Conservation (phyloP, 805 yeast species). For the Metschnikowia similis region DNA sequence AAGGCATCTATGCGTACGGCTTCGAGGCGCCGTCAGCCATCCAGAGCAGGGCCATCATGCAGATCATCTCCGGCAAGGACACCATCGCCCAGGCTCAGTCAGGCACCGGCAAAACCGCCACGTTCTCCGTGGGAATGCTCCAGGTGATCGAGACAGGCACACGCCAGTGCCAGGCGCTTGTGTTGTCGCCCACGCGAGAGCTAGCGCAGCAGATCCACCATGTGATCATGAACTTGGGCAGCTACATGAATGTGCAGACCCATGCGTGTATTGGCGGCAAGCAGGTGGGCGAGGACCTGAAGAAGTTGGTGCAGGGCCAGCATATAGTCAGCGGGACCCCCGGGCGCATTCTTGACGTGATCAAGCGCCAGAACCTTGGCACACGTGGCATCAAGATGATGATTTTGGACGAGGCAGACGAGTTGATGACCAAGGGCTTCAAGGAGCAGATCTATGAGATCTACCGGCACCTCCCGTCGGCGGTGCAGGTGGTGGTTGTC, state of each 20-base stretch:
- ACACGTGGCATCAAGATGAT: constrained; percentile 81
- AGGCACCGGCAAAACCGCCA: constrained; percentile 99
- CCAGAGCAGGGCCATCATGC: constrained; percentile 95
- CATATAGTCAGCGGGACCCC: constrained; percentile 97
- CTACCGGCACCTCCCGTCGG: constrained; percentile 75
- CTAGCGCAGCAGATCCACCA: constrained; percentile 89
- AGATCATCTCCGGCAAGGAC: constrained; percentile 90
- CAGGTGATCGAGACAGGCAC: constrained; percentile 75
- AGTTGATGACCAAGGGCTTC: constrained; percentile 87
- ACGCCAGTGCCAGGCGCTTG: constrained; percentile 81
- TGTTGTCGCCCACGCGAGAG: constrained; percentile 94
- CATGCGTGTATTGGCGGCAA: constrained; percentile 96
- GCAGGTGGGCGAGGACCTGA: constrained; percentile 73
- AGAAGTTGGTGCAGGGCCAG: constrained; percentile 70
- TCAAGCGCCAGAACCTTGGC: constrained; percentile 71
- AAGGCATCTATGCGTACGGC: constrained; percentile 80
- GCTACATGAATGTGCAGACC: constrained; percentile 77
- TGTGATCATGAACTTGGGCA: constrained; percentile 83
- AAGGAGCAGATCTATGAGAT: constrained; percentile 93
- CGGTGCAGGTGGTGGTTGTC: constrained; percentile 88
- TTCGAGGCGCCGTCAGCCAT: constrained; percentile 96
- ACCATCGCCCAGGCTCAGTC: constrained; percentile 98
- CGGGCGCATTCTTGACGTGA: constrained; percentile 89
- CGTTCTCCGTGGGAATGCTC: constrained; percentile 90
- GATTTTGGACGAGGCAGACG: constrained; percentile 96